Evolutionary conservation across 257 asterid genomes (phyloP), one percentile per base, ranked within the genome.

Genomic region (Buddleja alternifolia): DNA sequence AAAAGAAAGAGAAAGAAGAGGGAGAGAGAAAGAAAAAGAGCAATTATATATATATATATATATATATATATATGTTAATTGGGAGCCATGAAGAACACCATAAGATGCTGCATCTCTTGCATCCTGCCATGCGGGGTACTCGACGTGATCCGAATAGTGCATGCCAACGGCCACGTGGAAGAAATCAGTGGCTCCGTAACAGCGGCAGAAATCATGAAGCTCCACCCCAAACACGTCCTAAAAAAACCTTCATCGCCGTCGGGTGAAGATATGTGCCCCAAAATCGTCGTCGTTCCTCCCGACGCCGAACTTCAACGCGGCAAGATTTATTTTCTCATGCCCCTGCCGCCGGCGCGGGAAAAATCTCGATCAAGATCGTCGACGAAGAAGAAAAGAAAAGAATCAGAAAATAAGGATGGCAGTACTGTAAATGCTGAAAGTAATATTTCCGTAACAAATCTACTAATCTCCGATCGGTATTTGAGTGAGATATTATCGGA

Each of bases 21-120:
- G 34, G 45, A 24, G 51, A 9, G 8, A n/a, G 16, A 3, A 16
- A 73, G 63, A 47, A 17, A 14, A 45, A 64, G 16, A 6, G 10
- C 24, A 21, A 14, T 19, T 29, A 19, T n/a, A n/a, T n/a, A n/a
- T n/a, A n/a, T n/a, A n/a, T n/a, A n/a, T n/a, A n/a, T n/a, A n/a
- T n/a, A n/a, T n/a, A n/a, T n/a, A n/a, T n/a, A n/a, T n/a, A n/a
- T n/a, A n/a, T n/a, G n/a, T n/a, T n/a, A n/a, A 12, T 37, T 36
- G 42, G 23, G 4, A 58, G 66, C 63, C 63, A 92, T 92, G 98
- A 90, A 74, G 75, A 85, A 81, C 77, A 57, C 86, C 23, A 82
- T 93, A 34, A 83, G 95, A 73, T 93, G 99, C 75, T 93, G 97
- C 96, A 93, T 93, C 83, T 90, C 99, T 20, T 93, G 99, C 93